Base-by-base conservation (phyloP, 2,329 filamentous ascomycete genomes). In the Paecilomyces variotii region DNA sequence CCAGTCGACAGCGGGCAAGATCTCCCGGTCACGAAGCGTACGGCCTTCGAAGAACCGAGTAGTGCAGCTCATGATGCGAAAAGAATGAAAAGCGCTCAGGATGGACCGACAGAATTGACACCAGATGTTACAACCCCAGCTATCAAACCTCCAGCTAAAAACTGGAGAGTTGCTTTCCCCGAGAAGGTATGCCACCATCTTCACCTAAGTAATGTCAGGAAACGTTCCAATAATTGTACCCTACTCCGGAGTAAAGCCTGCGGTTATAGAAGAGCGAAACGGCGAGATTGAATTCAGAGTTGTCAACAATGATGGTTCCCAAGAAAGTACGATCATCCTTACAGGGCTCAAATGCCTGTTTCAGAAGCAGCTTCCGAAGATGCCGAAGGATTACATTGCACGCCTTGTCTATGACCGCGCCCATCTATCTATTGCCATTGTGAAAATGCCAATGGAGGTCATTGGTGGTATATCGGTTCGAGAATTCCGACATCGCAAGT, bases 331-430 rank as follows among this genome's bases (percentile, higher is more conserved):
- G 64, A 95, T 97, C 70, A 95, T 99, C 67, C 81, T 99, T 60
- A 97, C 93, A 0, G 94, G 94, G 11, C 80, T 99, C 57, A 97
- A 97, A 73, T 96, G 92, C 71, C 95, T 99, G 64, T 97, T 99
- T 69, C 94, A 99, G 73, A 97, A 97, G 68, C 94, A 99, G 71
- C 81, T 99, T 6, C 94, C 94, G 0, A 97, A 97, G 76, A 99
- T 99, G 94, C 94, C 94, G 11, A 97, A 97, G 75, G 94, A 97
- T 71, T 99, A 99, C 73, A 97, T 99, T 67, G 94, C 94, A 3
- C 89, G 94, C 39, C 85, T 99, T 9, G 94, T 97, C 59, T 99
- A 99, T 77, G 94, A 97, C 75, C 87, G 94, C 56, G 96, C 92
- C 4, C 94, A 99, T 78, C 74, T 97, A 61, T 96, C 91, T 49